Base-by-base conservation (phyloP, 1,284 basidiomycete species). In the Xerocomus nothofagi region DNA sequence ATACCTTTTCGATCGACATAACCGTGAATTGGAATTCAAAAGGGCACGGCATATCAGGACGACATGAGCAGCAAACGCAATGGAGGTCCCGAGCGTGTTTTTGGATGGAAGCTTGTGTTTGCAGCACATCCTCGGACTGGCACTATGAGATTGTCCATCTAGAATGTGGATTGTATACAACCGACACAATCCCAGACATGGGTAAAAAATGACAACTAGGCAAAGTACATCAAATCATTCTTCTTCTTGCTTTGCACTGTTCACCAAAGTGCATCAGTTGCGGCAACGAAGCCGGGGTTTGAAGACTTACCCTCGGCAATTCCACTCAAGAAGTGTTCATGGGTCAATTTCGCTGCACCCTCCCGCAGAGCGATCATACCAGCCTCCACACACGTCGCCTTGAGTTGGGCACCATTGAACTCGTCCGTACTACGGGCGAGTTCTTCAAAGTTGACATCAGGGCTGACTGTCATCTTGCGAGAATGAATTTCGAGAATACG, bases 351-450 rank as follows among this genome's bases (percentile, higher is more conserved):
- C n/a, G 84, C 84, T 15, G 94, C 93, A 39, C 95, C 95, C 69
- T 98, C 95, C 57, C 96, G 76, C 39, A 99, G 73, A 17, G 96
- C 90, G 64, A 98, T 96, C 97, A 99, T 99, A 55, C 97, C 96
- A 23, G 96, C 96, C 73, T 98, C 95, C 12, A 98, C 88, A 75
- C 95, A 94, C 18, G 98, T 88, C 29, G 93, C 94, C 74, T 95
- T 95, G 61, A 93, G 71, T 73, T 99, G 97, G 12, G 96, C 96
- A 50, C 94, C 96, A 17, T 92, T 94, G 66, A 99, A 99, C 73
- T 99, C 98, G 74, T 99, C 98, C 46, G 97, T 97, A 60, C 93
- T 79, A 46, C 83, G 75, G 0, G 96, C 93, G 33, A 99, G 79
- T 69, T 99, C 96, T 27, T 80, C 79, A 51, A 96, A 81, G 72